These are phyloP conservation scores for Chalciporus pseudorubinellus DNA, from an alignment of 768 basidiomycete genomes.

Conservation along the genomic window DNA sequence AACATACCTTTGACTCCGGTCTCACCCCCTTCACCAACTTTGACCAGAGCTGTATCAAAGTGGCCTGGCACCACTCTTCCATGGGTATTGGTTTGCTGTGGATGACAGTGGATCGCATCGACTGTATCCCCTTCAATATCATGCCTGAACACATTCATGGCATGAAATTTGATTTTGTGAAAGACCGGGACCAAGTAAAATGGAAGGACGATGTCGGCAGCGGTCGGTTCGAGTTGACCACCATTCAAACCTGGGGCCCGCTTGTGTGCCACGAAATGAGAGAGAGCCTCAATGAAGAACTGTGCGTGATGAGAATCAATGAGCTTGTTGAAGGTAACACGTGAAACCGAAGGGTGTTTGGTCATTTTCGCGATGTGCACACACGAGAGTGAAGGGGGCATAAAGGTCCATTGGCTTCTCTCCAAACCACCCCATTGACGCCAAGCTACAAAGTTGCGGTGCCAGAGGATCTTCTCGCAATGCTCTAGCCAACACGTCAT, in stretches of 20 bases:
- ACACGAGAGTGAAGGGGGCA: slow-evolving; percentile 4
- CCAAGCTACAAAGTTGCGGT: slow-evolving; percentile 26
- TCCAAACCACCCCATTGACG: slow-evolving; percentile 4
- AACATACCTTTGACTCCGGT: background rate
- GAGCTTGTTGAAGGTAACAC: slow-evolving; percentile 22
- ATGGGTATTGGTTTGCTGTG: background rate
- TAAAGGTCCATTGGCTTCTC: too few species aligned
- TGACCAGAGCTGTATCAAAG: slow-evolving; percentile 2
- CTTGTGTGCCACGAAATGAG: background rate
- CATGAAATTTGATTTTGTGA: slow-evolving; percentile 34
- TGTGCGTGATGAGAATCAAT: slow-evolving; percentile 12
- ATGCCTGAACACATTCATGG: slow-evolving; percentile 1
- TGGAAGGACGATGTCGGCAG: background rate
- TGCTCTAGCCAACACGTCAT: slow-evolving; percentile 30
- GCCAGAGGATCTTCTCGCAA: slow-evolving; percentile 29
- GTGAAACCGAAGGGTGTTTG: slow-evolving; percentile 23
- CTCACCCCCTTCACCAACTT: background rate
- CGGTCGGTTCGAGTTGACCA: background rate
- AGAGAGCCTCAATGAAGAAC: background rate
- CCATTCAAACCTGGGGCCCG: background rate
- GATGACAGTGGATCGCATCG: slow-evolving; percentile 29
- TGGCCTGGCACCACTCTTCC: background rate
- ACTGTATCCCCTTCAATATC: slow-evolving; percentile 5
- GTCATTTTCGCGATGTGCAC: slow-evolving; percentile 18
- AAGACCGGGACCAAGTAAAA: slow-evolving; percentile 27